A percentile compares a stretch with the other conserved stretches of the same genome.
These are phyloP conservation scores for Edaphochlamys debaryana DNA, from an alignment of 139 green algal genomes.

Conservation along the genomic window DNA sequence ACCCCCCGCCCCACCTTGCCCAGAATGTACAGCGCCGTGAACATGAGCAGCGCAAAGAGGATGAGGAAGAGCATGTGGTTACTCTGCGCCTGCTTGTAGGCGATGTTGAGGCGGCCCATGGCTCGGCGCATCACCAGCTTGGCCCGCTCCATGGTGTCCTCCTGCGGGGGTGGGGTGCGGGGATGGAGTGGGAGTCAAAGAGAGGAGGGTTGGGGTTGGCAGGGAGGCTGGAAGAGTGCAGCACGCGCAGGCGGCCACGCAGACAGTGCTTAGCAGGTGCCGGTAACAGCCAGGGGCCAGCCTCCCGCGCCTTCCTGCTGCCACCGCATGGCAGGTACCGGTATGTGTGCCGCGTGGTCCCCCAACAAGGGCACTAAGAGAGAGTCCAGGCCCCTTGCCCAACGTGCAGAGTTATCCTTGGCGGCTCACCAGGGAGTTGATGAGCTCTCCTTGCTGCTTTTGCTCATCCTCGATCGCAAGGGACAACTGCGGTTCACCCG, in stretches of 20 bases:
- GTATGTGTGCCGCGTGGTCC: too few species aligned
- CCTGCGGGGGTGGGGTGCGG: slow-evolving; percentile 41
- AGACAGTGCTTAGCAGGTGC: too few species aligned
- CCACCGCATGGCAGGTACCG: too few species aligned
- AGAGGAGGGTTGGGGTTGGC: not conserved
- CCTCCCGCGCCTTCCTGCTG: too few species aligned
- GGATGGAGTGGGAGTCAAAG: too few species aligned
- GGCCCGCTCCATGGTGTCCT: slow-evolving; percentile 53
- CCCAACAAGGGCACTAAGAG: too few species aligned
- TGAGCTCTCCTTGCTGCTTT: slow-evolving; percentile 48
- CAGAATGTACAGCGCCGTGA: slow-evolving; percentile 44
- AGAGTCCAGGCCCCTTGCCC: too few species aligned
- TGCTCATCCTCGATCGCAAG: slow-evolving; percentile 50
- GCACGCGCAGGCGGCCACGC: too few species aligned
- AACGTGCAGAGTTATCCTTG: too few species aligned
- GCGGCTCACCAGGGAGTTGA: slow-evolving; percentile 29
- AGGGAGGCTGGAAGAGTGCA: too few species aligned
- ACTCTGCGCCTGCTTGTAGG: slow-evolving; percentile 37
- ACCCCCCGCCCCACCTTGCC: slow-evolving; percentile 23
- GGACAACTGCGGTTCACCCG: slow-evolving; percentile 26
- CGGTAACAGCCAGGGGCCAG: too few species aligned
- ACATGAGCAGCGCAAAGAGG: slow-evolving; percentile 43
- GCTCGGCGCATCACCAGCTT: slow-evolving; percentile 40
- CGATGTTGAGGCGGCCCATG: slow-evolving; percentile 45
- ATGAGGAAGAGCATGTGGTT: slow-evolving; percentile 55